A percentile compares a stretch with the other conserved stretches of the same genome.
Evolutionary conservation across 1,284 basidiomycete species (phyloP).

Genomic region (Caloboletus inedulis): DNA sequence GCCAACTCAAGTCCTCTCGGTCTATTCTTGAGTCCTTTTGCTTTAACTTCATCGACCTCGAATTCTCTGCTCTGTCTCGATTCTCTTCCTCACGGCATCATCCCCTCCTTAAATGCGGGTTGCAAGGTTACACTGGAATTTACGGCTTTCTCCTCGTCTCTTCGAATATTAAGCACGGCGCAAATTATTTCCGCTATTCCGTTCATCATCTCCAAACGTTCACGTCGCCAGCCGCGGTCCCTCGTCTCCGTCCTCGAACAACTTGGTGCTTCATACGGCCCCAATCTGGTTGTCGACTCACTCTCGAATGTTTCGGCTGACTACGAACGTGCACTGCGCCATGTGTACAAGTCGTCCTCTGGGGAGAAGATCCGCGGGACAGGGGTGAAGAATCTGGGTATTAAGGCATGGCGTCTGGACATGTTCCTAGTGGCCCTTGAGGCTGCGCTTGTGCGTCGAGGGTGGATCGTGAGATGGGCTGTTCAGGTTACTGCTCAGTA

Average conservation of each 20-base stretch:
- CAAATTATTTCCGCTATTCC: constrained; percentile 29
- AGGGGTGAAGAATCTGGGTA: constrained; percentile 36
- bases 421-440: constrained; percentile 51
- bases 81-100: constrained; percentile 5
- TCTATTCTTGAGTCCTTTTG: constrained; percentile 1
- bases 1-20: background rate
- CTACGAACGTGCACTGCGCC: constrained; percentile 29
- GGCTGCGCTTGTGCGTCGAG: constrained; percentile 44
- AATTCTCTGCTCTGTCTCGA: constrained; percentile 25
- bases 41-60: constrained; percentile 4
- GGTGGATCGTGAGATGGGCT: constrained; percentile 39
- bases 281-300: constrained; percentile 39
- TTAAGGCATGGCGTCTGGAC: constrained; percentile 46
- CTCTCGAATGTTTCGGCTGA: constrained; percentile 44
- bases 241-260: constrained; percentile 24
- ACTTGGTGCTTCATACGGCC: constrained; percentile 26
- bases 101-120: constrained; percentile 10
- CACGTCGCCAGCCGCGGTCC: constrained; percentile 21
- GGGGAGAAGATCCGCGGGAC: constrained; percentile 23
- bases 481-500: constrained; percentile 24
- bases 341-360: constrained; percentile 31
- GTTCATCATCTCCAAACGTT: constrained; percentile 21
- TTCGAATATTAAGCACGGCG: constrained; percentile 19
- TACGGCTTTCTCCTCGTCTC: constrained; percentile 27
- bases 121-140: constrained; percentile 25